phyloP scores from a whole-genome alignment of 371 early-diverging fungal genomes.

The Caulochytrium protostelioides region DNA sequence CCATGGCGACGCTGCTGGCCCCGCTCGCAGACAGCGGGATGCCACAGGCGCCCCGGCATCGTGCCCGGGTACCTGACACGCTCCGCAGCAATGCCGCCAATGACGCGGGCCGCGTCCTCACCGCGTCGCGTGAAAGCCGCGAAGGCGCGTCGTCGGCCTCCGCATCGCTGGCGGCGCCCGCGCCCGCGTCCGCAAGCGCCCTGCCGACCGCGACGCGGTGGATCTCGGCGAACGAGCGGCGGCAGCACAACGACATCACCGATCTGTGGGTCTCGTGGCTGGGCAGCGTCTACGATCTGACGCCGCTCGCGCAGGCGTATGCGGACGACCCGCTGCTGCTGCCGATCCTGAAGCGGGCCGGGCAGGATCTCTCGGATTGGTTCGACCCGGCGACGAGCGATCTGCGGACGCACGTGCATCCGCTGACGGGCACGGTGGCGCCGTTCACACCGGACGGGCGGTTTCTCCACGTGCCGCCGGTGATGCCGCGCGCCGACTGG shows the following conservation, averaged over 20 bases:
- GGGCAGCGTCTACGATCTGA: conserved; percentile 26
- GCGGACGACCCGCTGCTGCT: conserved; percentile 15
- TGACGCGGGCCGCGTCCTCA: too few relatives aligned
- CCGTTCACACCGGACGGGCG: conserved; percentile 23
- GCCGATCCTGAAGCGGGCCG: conserved; percentile 26
- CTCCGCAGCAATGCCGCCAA: too few relatives aligned
- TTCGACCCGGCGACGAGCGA: conserved; percentile 21
- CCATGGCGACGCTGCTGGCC: too few relatives aligned
- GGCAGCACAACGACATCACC: conserved; percentile 19
- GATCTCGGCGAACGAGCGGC: too few relatives aligned
- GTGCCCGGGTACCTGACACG: too few relatives aligned
- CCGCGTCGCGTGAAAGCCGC: too few relatives aligned
- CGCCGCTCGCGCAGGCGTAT: conserved; percentile 12
- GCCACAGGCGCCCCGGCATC: too few relatives aligned
- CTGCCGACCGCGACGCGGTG: too few relatives aligned
- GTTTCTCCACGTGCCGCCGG: conserved; percentile 22
- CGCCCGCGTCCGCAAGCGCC: too few relatives aligned
- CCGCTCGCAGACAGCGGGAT: too few relatives aligned
- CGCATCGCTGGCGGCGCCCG: too few relatives aligned
- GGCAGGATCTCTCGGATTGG: conserved; percentile 32
- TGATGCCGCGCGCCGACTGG: conserved; percentile 21
- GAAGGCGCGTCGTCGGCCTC: too few relatives aligned
- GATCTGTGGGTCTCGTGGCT: conserved; percentile 32
- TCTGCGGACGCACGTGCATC: conserved; percentile 18
- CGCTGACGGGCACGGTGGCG: conserved; percentile 13